phyloP scores from a whole-genome alignment of 768 basidiomycete genomes.

The Pleurotus tuoliensis region DNA sequence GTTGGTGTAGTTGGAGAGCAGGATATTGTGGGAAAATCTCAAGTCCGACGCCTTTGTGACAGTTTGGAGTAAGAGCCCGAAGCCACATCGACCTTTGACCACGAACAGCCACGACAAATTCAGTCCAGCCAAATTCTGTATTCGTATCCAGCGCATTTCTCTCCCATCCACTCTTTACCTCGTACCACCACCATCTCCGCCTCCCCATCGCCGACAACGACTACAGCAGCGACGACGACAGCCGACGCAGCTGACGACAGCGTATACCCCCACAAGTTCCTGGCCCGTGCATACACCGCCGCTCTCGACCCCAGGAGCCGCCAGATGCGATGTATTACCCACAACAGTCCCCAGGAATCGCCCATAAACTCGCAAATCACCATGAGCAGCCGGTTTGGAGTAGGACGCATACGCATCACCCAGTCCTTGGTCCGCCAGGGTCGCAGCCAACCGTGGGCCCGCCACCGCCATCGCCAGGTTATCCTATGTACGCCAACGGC shows the following conservation, averaged over 20 bases:
- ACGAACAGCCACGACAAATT: slow-evolving; percentile 52
- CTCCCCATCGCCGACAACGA: background rate
- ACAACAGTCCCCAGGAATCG: slow-evolving; percentile 78
- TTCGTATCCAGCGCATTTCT: background rate
- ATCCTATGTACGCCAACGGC: slow-evolving; percentile 74
- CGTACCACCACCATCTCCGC: background rate
- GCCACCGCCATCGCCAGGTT: slow-evolving; percentile 70
- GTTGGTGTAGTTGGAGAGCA: background rate
- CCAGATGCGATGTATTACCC: slow-evolving; percentile 76
- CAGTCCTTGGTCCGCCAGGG: slow-evolving; percentile 43
- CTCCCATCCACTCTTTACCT: background rate
- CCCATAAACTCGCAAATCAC: slow-evolving; percentile 70
- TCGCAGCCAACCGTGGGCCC: slow-evolving; percentile 55
- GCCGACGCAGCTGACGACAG: background rate
- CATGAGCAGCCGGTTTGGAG: slow-evolving; percentile 77
- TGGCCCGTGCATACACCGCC: background rate
- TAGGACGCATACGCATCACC: slow-evolving; percentile 58
- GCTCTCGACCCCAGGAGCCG: slow-evolving; percentile 1
- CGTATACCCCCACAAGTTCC: background rate
- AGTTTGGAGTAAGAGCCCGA: slow-evolving; percentile 6
- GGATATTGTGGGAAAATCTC: background rate
- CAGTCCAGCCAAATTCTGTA: background rate
- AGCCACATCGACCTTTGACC: slow-evolving; percentile 26
- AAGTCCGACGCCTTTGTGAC: slow-evolving; percentile 9
- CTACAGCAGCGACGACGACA: no score